Evolutionary conservation across 805 yeast genomes (phyloP).

Genomic region (Novakomyces olei): DNA sequence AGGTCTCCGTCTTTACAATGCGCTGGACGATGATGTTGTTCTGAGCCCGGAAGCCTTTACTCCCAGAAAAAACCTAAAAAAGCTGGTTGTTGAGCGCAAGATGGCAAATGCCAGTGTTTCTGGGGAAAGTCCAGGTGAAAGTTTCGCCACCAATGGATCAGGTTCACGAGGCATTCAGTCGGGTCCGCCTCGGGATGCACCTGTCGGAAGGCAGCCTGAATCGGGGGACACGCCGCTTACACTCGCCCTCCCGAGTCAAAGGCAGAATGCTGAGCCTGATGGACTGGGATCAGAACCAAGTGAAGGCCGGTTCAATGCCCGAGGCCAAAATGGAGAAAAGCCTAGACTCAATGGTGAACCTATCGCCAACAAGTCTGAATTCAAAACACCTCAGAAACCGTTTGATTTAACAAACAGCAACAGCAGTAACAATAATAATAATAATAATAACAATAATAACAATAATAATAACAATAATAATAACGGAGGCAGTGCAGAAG

Average conservation of each 20-base stretch:
- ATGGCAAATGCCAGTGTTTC: slow-evolving; percentile 10
- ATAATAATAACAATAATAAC: no score
- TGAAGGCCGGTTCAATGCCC: background rate
- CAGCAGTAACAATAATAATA: no score
- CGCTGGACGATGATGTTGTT: slow-evolving; percentile 43
- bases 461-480: no score
- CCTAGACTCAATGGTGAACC: background rate
- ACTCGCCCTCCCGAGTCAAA: no score
- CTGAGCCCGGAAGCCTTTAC: slow-evolving; percentile 49
- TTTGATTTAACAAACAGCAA: no score
- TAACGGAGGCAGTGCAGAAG: no score
- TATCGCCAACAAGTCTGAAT: background rate
- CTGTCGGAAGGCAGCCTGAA: no score
- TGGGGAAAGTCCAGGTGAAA: slow-evolving; percentile 8
- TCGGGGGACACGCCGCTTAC: slow-evolving; percentile 1
- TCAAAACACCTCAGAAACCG: no score
- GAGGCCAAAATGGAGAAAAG: background rate
- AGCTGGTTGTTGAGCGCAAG: slow-evolving; percentile 29
- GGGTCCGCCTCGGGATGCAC: no score
- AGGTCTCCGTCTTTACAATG: slow-evolving; percentile 18
- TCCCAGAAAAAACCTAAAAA: slow-evolving; percentile 33
- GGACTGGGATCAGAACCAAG: background rate
- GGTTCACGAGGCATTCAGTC: no score
- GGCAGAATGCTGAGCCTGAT: background rate
- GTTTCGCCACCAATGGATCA: no score